Percentiles rank a stretch among this genome's conserved stretches.
These are phyloP conservation scores for Xerocomus spinulosus DNA, from an alignment of 768 basidiomycete species.

Conservation along the genomic window DNA sequence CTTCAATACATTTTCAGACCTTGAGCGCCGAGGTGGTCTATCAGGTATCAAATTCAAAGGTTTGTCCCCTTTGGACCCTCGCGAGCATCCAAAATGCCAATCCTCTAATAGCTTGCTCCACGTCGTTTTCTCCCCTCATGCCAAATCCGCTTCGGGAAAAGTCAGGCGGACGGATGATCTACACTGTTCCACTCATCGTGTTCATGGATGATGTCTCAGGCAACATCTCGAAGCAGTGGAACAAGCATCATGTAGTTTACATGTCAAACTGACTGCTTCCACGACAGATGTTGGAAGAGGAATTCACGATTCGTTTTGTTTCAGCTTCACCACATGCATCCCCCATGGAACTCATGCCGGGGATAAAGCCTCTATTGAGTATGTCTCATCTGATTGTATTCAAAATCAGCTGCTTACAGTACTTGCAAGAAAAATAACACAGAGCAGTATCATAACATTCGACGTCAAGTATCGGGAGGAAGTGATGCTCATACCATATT, in stretches of 20 bases:
- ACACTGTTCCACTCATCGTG: slow-evolving; percentile 24
- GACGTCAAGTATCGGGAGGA: slow-evolving; percentile 21
- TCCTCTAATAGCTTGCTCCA: slow-evolving; percentile 1
- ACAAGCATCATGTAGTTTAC: slow-evolving; percentile 34
- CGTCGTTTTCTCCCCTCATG: slow-evolving; percentile 7
- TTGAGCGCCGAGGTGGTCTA: slow-evolving; percentile 1
- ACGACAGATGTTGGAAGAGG: slow-evolving; percentile 28
- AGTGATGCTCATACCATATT: slow-evolving; percentile 21
- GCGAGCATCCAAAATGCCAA: too few species aligned
- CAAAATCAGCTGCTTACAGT: not conserved
- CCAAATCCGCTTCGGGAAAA: slow-evolving; percentile 17
- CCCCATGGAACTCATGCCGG: slow-evolving; percentile 32
- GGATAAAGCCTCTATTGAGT: slow-evolving; percentile 27
- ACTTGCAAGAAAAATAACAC: not conserved
- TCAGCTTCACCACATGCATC: slow-evolving; percentile 32
- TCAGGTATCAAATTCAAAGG: slow-evolving; percentile 5
- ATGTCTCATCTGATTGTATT: slow-evolving; percentile 1
- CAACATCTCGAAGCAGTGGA: slow-evolving; percentile 36
- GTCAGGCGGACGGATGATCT: slow-evolving; percentile 18
- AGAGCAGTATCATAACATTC: slow-evolving; percentile 13
- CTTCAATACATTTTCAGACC: slow-evolving; percentile 7
- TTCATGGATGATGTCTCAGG: slow-evolving; percentile 37
- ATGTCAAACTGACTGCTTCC: slow-evolving; percentile 32
- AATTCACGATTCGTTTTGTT: slow-evolving; percentile 28
- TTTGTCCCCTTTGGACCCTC: not conserved